Base-by-base conservation (phyloP, 2,329 filamentous ascomycete genomes). In the Aspergillus sp. region DNA sequence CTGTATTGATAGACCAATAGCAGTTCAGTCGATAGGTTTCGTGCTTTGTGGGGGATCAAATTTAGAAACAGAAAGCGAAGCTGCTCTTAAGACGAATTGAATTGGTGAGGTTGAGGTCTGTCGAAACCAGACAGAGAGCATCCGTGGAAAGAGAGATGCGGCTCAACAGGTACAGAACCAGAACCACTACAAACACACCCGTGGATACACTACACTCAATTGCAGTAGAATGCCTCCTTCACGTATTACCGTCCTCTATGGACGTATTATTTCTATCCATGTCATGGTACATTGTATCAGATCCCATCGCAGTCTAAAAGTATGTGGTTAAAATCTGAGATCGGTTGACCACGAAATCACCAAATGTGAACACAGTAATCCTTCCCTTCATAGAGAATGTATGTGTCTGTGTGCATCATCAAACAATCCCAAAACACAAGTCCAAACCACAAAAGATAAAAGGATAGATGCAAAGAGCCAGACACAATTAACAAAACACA, bases 211-310 rank as follows among this genome's bases (percentile, higher is more conserved):
- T n/a, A 15, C 5, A 37, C 33, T 7, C 5, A n/a, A 19, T 19
- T 37, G n/a, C 25, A 12, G 25, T 30, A 4, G 25, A 30, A 30
- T 7, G 25, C 12, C 9, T 30, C 12, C 9, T 30, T 30, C 25
- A 12, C 10, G 25, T 30, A 30, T 30, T 30, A 30, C 33, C 45
- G 46, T 46, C 46, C 46, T 35, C 33, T 20, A 50, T 20, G 53
- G 51, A 49, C 47, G 17, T 51, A 50, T 52, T 55, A 55, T 51
- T 48, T 55, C 51, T 55, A 55, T 55, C 49, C 46, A 48, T 33
- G 27, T 49, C 49, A 47, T 46, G 38, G 42, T 49, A 53, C 48
- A 53, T 48, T 46, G 49, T 45, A 53, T 50, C 53, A 50, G 51
- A 54, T 50, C 49, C 45, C 44, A 37, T 37, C 33, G 42, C 47